phyloP scores from a whole-genome alignment of 192 early-diverging fungal species.

The Mortierella claussenii region DNA sequence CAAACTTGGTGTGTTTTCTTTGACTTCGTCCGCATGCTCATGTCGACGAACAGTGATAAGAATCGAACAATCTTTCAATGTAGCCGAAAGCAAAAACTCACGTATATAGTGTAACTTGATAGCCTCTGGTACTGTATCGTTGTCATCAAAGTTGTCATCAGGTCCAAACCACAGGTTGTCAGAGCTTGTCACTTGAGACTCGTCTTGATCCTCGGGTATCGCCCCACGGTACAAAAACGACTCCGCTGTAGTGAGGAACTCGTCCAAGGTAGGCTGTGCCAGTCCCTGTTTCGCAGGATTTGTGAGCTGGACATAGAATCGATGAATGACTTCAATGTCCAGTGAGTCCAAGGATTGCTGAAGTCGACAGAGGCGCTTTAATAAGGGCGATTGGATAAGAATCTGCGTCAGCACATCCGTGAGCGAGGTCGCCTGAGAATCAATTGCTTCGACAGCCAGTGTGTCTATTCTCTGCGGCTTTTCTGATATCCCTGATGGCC shows the following conservation, averaged over 20 bases:
- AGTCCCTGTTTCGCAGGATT: not conserved
- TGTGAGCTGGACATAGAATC: conserved; percentile 18
- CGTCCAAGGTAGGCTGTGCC: conserved; percentile 55
- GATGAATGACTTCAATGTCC: conserved; percentile 65
- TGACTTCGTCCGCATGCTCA: conserved; percentile 18
- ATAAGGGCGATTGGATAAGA: conserved; percentile 55
- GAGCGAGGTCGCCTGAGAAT: conserved; percentile 10
- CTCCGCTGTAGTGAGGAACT: conserved; percentile 51
- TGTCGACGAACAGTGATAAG: conserved; percentile 61
- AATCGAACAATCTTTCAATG: conserved; percentile 84
- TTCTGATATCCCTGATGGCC: not conserved
- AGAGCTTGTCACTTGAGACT: conserved; percentile 20
- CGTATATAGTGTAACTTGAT: conserved; percentile 60
- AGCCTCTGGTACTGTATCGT: not conserved
- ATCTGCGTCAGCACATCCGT: conserved; percentile 53
- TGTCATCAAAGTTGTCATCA: conserved; percentile 29
- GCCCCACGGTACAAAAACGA: conserved; percentile 44
- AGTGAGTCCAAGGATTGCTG: conserved; percentile 65
- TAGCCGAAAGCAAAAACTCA: conserved; percentile 76
- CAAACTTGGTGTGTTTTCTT: not conserved
- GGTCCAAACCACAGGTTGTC: conserved; percentile 52
- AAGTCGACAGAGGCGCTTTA: conserved; percentile 55
- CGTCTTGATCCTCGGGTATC: conserved; percentile 29
- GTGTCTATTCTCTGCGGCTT: not conserved
- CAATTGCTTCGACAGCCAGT: not conserved